Percentiles rank a stretch among this genome's conserved stretches.
Conservation (phyloP, 2,329 filamentous ascomycete genomes). For the Keithomyces neogunnii region DNA sequence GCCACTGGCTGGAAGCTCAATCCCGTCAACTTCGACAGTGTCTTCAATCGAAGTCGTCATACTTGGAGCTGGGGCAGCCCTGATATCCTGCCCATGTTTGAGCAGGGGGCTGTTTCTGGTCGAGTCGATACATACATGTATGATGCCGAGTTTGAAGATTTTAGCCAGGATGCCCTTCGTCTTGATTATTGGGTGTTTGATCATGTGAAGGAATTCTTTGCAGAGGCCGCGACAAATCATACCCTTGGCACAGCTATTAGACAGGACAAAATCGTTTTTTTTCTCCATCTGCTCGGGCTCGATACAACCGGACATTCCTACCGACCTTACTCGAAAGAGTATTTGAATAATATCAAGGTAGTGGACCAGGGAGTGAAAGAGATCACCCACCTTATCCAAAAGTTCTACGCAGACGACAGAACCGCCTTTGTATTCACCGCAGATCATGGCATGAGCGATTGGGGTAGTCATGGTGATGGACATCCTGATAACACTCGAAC, state of each 20-base stretch:
- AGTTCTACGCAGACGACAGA: slow-evolving; percentile 76
- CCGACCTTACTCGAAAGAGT: slow-evolving; percentile 90
- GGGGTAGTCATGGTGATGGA: slow-evolving; percentile 97
- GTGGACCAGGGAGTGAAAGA: slow-evolving; percentile 87
- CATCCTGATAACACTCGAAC: slow-evolving; percentile 96
- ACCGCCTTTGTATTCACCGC: slow-evolving; percentile 96
- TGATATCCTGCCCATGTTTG: slow-evolving; percentile 96
- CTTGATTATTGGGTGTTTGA: slow-evolving; percentile 96
- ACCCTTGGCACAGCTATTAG: slow-evolving; percentile 65
- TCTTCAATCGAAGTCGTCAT: slow-evolving; percentile 93
- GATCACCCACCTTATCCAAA: slow-evolving; percentile 69
- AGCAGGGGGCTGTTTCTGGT: slow-evolving; percentile 81
- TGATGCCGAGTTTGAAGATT: slow-evolving; percentile 79
- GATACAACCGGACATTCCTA: slow-evolving; percentile 84
- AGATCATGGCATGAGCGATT: slow-evolving; percentile 98
- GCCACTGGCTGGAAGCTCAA: slow-evolving; percentile 98
- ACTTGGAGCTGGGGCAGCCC: slow-evolving; percentile 99
- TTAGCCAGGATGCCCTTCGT: slow-evolving; percentile 69
- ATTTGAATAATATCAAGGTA: slow-evolving; percentile 86
- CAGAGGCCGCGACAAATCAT: slow-evolving; percentile 66
- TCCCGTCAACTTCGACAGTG: slow-evolving; percentile 95
- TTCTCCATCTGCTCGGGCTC: slow-evolving; percentile 83
- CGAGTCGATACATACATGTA: slow-evolving; percentile 84
- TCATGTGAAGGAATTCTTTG: slow-evolving; percentile 79
- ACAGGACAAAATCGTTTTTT: slow-evolving; percentile 87